phyloP scores from a whole-genome alignment of 139 green algal species.

The Pseudopediastrum boryanum region DNA sequence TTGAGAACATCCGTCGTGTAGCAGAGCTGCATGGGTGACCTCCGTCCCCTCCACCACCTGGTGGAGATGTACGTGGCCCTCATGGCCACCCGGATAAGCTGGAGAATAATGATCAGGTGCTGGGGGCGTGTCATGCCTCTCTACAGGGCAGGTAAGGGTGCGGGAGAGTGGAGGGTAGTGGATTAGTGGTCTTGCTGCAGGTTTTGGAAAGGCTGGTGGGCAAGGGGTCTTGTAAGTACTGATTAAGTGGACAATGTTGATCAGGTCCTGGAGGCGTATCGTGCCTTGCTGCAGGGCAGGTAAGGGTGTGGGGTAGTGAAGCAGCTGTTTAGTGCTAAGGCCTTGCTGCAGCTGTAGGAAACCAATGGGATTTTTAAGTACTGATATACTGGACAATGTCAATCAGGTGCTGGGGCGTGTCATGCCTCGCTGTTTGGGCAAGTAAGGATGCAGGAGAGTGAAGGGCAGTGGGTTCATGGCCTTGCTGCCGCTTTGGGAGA shows the following conservation, averaged over 20 bases:
- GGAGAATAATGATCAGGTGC: conserved; percentile 53
- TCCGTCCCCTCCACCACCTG: conserved; percentile 49
- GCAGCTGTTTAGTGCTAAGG: too few species aligned
- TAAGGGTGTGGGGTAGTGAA: too few species aligned
- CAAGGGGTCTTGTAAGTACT: too few species aligned
- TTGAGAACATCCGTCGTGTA: conserved; percentile 55
- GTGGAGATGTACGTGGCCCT: conserved; percentile 88
- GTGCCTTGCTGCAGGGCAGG: conserved; percentile 25
- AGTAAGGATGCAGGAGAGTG: too few species aligned
- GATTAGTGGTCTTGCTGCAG: too few species aligned
- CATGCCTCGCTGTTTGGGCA: conserved; percentile 32
- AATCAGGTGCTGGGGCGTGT: conserved; percentile 48
- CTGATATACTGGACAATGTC: conserved; percentile 49
- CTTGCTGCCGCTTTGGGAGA: too few species aligned
- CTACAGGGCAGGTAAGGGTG: conserved; percentile 34
- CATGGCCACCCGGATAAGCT: conserved; percentile 58
- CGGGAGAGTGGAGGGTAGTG: too few species aligned
- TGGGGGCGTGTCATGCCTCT: conserved; percentile 30
- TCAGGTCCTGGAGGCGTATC: conserved; percentile 41
- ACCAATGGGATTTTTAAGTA: too few species aligned
- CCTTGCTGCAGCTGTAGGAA: too few species aligned
- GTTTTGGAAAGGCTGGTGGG: too few species aligned
- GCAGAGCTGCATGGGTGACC: conserved; percentile 69
- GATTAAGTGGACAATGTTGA: conserved; percentile 53
- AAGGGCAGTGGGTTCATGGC: too few species aligned